Evolutionary conservation across 805 yeast species (phyloP).

Genomic region (Candida patagonica): DNA sequence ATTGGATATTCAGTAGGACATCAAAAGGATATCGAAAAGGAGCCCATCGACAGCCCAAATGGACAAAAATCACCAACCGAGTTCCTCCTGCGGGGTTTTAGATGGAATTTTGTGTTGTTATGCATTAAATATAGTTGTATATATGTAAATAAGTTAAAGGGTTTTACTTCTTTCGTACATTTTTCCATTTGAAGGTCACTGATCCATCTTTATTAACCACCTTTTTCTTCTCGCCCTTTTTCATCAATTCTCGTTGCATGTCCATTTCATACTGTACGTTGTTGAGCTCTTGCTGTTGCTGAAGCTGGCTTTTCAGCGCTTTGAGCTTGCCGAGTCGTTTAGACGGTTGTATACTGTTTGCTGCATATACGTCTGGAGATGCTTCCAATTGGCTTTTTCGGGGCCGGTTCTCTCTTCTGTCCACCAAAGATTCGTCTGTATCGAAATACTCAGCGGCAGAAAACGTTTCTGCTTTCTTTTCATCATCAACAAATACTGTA

Average conservation of each 20-base stretch:
- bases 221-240: constrained; percentile 80
- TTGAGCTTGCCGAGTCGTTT: constrained; percentile 44
- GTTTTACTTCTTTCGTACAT: constrained; percentile 31
- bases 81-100: constrained; percentile 66
- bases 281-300: constrained; percentile 58
- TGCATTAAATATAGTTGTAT: constrained; percentile 3
- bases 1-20: constrained; percentile 72
- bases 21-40: constrained; percentile 78
- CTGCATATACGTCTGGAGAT: constrained; percentile 22
- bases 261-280: constrained; percentile 67
- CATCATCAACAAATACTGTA: constrained; percentile 72
- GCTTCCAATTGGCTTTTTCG: constrained; percentile 45
- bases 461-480: constrained; percentile 46
- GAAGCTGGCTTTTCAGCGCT: constrained; percentile 52
- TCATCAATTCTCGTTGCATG: constrained; percentile 78
- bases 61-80: constrained; percentile 81
- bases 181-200: constrained; percentile 75
- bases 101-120: constrained; percentile 8
- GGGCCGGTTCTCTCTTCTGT: constrained; percentile 63
- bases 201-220: constrained; percentile 56
- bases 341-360: constrained; percentile 6
- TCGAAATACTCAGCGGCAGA: constrained; percentile 57
- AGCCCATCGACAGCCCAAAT: constrained; percentile 68
- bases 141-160: constrained; percentile 2
- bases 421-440: constrained; percentile 56